Percentiles rank a stretch among this genome's conserved stretches.
Evolutionary conservation across 345 rosid species (phyloP).

Genomic region (Eucalyptus rudis): DNA sequence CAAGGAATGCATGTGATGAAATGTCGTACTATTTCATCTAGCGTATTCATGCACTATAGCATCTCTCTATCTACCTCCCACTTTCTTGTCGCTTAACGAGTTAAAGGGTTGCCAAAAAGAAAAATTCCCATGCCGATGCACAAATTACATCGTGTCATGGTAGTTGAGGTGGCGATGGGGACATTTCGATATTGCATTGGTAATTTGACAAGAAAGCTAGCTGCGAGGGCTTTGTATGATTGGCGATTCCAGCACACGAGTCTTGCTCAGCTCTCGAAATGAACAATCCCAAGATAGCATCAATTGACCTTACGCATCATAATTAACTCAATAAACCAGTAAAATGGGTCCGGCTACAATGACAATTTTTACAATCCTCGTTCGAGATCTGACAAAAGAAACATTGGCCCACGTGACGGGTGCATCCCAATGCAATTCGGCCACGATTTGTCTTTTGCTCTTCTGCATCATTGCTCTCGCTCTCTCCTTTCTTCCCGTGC

Average conservation of each 20-base stretch:
- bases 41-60: neutral
- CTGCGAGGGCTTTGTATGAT: neutral
- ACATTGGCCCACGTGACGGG: neutral
- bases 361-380: neutral
- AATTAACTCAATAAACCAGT: neutral
- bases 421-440: neutral
- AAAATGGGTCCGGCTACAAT: neutral
- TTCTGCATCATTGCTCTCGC: neutral
- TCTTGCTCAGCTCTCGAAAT: neutral
- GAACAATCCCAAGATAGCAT: neutral
- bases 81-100: neutral
- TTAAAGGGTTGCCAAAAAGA: neutral
- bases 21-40: neutral
- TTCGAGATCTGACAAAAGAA: neutral
- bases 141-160: neutral
- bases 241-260: neutral
- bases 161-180: neutral
- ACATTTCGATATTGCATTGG: neutral
- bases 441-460: neutral
- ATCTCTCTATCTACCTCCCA: neutral
- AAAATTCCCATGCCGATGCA: neutral
- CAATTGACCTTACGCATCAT: neutral
- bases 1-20: neutral
- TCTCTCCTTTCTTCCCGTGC: neutral
- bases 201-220: neutral